A percentile compares a stretch with the other conserved stretches of the same genome.
Conservation (phyloP, 805 yeast species). For the Henningerozyma blattae region DNA sequence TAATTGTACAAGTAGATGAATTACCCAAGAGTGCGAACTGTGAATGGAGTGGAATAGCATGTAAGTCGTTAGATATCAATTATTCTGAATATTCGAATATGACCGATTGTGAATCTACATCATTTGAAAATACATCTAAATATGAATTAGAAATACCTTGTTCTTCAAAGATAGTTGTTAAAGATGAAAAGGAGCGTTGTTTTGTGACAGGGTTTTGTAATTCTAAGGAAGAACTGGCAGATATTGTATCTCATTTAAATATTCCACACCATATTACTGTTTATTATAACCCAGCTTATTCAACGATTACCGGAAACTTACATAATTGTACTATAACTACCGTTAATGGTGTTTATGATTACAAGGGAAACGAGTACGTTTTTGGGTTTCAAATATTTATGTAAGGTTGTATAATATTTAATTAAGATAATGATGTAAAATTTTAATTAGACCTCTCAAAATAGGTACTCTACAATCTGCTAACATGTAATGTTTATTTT, state of each 20-base stretch:
- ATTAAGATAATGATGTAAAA: too few species aligned
- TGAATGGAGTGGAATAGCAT: conserved; percentile 66
- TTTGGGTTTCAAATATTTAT: conserved; percentile 11
- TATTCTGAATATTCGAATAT: conserved; percentile 22
- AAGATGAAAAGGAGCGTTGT: too few species aligned
- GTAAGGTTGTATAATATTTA: too few species aligned
- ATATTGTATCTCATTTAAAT: too few species aligned
- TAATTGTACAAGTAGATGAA: conserved; percentile 41
- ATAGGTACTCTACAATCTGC: neutral
- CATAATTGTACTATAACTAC: conserved; percentile 16
- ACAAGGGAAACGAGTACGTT: conserved; percentile 8
- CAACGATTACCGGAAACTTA: neutral
- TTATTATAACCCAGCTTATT: conserved; percentile 7
- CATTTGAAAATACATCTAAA: too few species aligned
- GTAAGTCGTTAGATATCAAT: conserved; percentile 25
- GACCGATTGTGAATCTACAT: neutral
- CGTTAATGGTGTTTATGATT: conserved; percentile 18
- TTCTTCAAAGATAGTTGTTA: too few species aligned
- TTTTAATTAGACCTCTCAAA: neutral
- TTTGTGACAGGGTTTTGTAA: neutral
- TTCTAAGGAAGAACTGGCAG: neutral
- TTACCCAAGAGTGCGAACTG: conserved; percentile 54
- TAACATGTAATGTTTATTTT: neutral
- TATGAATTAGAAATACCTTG: too few species aligned
- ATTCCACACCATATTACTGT: conserved; percentile 9